Base-by-base conservation (phyloP, 2,329 filamentous ascomycete genomes). In the Pestalotiopsis sp. region DNA sequence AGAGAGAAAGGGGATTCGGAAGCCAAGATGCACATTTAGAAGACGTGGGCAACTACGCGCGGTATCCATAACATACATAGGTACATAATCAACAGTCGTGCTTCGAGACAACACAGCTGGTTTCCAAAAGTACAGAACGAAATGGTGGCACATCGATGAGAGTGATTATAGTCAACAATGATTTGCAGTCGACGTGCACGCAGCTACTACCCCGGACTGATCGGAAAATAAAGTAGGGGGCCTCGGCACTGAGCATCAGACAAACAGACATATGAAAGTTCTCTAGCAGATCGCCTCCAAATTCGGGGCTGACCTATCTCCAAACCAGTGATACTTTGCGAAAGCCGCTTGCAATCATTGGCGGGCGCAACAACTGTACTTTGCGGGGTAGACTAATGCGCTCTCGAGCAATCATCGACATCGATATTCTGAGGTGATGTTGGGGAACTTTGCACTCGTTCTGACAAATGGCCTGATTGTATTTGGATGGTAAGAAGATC, bases 291-390 rank as follows among this genome's bases (percentile, higher is more conserved):
- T 59, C 23, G 23, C n/a, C 57, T 59, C 57, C 57, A 59, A 59
- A 27, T 59, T 9, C 25, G 57, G 57, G 4, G 57, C 25, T n/a
- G 23, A 17, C 57, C 57, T 27, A 59, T 59, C 59, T 62, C 59
- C 59, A 62, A 62, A 41, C 38, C 27, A 27, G 59, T 62, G 31
- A 9, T 62, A 39, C 31, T 62, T 62, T 38, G 59, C 36, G 59
- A 31, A 13, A 62, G 36, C 59, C n/a, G 11, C 12, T 31, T 7
- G 14, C 13, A 13, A 5, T 7, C 9, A 62, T 62, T 62, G 31
- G 59, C 14, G 38, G 25, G 12, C 23, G 12, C 20, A 41, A 41
- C 25, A 36, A n/a, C 27, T 11, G n/a, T 20, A 3, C 13, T 39
- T 41, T 62, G 59, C 59, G 59, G 59, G 59, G 59, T 62, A 59